Evolutionary conservation across 139 green algal genomes (phyloP), one percentile per base, ranked within the genome.

Genomic region (Mychonastes homosphaera): DNA sequence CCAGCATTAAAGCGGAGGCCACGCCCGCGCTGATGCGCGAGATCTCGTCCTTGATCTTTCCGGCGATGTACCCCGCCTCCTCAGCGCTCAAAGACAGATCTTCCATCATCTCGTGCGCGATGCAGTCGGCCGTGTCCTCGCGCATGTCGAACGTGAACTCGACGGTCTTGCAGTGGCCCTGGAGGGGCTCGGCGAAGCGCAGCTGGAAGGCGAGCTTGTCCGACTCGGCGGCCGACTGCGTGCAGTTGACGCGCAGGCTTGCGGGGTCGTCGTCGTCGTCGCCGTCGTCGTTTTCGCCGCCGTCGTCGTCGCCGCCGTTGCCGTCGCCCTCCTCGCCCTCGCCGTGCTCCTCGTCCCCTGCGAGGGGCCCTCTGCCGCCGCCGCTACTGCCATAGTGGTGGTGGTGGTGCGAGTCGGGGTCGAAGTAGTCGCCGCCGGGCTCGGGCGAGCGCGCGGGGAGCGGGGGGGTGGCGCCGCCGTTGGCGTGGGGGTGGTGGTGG

Each of bases 41-140:
- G 9, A 85, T 50, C 65, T 81, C 75, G 39, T 74, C 36, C 18
- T 69, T 67, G 59, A 85, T 85, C 66, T 80, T 79, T 0, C 41
- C 67, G 1, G 70, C 67, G 33, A 87, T 83, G 49, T 58, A 33
- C n/a, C 54, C 49, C 15, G 83, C 86, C 55, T 95, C 82, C 13
- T 76, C 71, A 2, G 68, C 68, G 7, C 71, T 81, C 35, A 94
- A 57, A 16, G 71, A 78, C 50, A 98, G 72, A 57, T 97, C 90
- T 40, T 88, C 65, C 59, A 97, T 90, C 91, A 98, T 97, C 70
- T 98, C 91, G 26, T 49, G 67, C 0, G 91, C 89, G 35, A 98
- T 89, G 55, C 65, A 81, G 18, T 84, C 73, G 0, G 85, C 79
- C 0, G 84, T 95, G 71, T 98, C 91, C 28, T 71, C 71, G 0